Conservation (phyloP, 805 yeast genomes). For the Henningerozyma blattae region DNA sequence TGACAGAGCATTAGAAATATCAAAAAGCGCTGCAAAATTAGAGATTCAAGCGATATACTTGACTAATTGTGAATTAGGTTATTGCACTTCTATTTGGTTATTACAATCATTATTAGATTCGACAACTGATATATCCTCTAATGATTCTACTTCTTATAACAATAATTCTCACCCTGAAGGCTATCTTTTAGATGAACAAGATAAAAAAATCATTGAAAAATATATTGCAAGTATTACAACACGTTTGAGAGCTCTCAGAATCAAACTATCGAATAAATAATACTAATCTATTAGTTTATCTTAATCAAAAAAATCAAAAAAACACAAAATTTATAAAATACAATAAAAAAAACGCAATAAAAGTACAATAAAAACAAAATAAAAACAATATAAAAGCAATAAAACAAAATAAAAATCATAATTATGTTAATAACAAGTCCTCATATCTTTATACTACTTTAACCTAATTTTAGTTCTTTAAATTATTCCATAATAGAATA, state of each 20-base stretch:
- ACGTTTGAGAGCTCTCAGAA: slow-evolving; percentile 59
- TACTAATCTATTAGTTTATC: no score
- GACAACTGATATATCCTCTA: slow-evolving; percentile 23
- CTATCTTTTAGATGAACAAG: slow-evolving; percentile 52
- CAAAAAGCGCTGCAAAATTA: slow-evolving; percentile 80
- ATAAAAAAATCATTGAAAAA: slow-evolving; percentile 61
- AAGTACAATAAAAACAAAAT: no score
- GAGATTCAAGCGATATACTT: slow-evolving; percentile 55
- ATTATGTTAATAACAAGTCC: no score
- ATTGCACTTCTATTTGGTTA: slow-evolving; percentile 94
- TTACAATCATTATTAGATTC: slow-evolving; percentile 68
- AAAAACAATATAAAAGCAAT: no score
- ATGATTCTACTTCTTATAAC: slow-evolving; percentile 31
- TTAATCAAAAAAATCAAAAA: no score
- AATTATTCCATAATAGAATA: no score
- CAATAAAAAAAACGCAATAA: no score
- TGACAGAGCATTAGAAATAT: slow-evolving; percentile 88
- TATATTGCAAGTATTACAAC: slow-evolving; percentile 76
- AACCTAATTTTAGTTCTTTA: no score
- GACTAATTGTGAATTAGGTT: slow-evolving; percentile 71
- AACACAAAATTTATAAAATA: no score
- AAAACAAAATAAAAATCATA: no score
- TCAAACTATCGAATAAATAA: slow-evolving; percentile 44
- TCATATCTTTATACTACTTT: no score
- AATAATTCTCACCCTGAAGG: slow-evolving; percentile 45